Evolutionary conservation across 228 moss, liverwort and hornwort genomes (phyloP).

Genomic region (Sphagnum fallax): DNA sequence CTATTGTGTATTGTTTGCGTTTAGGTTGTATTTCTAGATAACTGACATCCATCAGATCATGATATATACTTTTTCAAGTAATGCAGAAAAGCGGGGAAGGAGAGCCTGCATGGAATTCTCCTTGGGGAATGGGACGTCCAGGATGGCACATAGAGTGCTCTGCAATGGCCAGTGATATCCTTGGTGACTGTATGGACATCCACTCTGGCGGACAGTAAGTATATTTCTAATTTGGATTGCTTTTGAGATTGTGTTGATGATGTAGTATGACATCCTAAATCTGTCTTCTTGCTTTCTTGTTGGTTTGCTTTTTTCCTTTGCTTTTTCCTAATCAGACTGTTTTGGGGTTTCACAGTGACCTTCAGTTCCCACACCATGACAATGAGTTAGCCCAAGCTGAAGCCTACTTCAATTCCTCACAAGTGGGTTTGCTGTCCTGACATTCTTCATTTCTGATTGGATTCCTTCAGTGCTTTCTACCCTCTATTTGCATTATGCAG

Average conservation of each 20-base stretch:
- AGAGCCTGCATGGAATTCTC: slow-evolving; percentile 89
- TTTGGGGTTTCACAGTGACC: slow-evolving; percentile 39
- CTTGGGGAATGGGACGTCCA: slow-evolving; percentile 92
- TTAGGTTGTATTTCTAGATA: too few species aligned
- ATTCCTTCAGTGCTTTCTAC: too few species aligned
- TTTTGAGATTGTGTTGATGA: neutral
- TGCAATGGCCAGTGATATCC: slow-evolving; percentile 92
- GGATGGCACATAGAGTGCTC: slow-evolving; percentile 99
- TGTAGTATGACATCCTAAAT: slow-evolving; percentile 3
- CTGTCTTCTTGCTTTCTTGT: neutral
- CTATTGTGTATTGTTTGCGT: too few species aligned
- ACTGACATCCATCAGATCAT: too few species aligned
- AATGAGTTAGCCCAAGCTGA: slow-evolving; percentile 88
- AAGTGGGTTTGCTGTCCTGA: slow-evolving; percentile 28
- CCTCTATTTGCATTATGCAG: neutral
- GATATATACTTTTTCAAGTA: neutral
- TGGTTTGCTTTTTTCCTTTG: slow-evolving; percentile 2
- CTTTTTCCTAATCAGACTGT: neutral
- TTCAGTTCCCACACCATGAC: slow-evolving; percentile 86
- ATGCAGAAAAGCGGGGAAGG: slow-evolving; percentile 85
- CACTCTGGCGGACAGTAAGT: slow-evolving; percentile 99
- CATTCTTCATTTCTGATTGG: neutral
- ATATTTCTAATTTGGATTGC: slow-evolving; percentile 1
- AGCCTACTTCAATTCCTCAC: slow-evolving; percentile 60
- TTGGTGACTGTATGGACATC: slow-evolving; percentile 78